phyloP scores from a whole-genome alignment of 73 alveolate genomes.

The Uronychia binucleata region DNA sequence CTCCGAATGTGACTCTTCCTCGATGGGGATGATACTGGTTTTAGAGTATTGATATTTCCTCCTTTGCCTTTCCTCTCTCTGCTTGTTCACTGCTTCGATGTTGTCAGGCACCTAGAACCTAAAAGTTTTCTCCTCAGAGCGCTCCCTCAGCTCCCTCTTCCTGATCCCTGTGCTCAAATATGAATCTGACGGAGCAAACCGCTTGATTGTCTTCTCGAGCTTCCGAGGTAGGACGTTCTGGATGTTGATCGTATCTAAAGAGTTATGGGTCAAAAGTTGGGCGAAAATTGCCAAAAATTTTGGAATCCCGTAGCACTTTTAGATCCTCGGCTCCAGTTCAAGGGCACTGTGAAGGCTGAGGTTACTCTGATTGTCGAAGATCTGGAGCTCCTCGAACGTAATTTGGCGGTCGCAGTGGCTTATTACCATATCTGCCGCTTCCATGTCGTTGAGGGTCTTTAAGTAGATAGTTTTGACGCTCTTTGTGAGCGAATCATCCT shows the following conservation, averaged over 20 bases:
- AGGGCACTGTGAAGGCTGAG: conserved; percentile 18
- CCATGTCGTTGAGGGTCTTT: conserved; percentile 38
- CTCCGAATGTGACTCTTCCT: conserved; percentile 12
- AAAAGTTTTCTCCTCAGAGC: not conserved
- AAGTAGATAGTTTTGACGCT: conserved; percentile 6
- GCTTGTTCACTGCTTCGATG: not conserved
- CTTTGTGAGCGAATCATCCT: conserved; percentile 10
- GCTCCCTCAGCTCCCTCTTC: not conserved
- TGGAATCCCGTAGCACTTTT: conserved; percentile 56
- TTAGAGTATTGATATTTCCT: conserved; percentile 2
- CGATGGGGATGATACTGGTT: not conserved
- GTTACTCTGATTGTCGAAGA: not conserved
- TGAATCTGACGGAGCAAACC: not conserved
- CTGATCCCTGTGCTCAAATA: not conserved
- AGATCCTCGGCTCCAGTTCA: conserved; percentile 29
- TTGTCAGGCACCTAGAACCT: not conserved
- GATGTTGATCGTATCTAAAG: conserved; percentile 41
- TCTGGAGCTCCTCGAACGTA: conserved; percentile 36
- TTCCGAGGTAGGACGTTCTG: conserved; percentile 18
- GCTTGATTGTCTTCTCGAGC: conserved; percentile 6
- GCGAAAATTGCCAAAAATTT: conserved; percentile 40
- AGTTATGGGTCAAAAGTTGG: conserved; percentile 19
- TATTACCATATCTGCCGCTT: conserved; percentile 56
- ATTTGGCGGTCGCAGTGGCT: conserved; percentile 17
- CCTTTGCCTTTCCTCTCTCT: not conserved